Percentiles rank a stretch among this genome's conserved stretches.
phyloP scores from a whole-genome alignment of 306 rosid species.

The Chamaecrista fasciculata region DNA sequence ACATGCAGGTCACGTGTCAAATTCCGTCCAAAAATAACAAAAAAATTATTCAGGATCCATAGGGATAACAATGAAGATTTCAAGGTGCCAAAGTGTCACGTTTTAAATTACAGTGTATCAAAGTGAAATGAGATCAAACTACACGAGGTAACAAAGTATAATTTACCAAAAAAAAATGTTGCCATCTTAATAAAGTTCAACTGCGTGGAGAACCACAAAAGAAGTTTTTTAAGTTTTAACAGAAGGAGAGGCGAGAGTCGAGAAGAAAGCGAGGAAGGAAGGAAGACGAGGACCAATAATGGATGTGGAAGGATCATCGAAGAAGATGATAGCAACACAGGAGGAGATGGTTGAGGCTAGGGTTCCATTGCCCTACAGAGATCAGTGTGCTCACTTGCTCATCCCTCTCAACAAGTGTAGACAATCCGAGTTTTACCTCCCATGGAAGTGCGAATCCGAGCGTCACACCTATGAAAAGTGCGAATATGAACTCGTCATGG shows the following conservation, averaged over 20 bases:
- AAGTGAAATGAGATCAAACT: no score
- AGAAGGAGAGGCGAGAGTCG: background rate
- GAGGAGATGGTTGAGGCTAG: constrained; percentile 84
- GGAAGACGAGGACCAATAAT: constrained; percentile 16
- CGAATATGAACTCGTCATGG: constrained; percentile 93
- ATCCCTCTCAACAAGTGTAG: constrained; percentile 97
- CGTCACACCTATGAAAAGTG: constrained; percentile 93
- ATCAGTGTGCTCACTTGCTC: constrained; percentile 87
- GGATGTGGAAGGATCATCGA: constrained; percentile 79
- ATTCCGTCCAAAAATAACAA: no score
- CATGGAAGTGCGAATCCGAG: constrained; percentile 86
- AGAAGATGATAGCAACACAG: constrained; percentile 97
- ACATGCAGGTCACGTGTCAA: no score
- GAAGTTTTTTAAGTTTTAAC: no score
- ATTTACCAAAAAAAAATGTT: no score
- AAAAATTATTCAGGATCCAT: no score
- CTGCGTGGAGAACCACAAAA: no score
- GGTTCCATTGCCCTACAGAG: constrained; percentile 82
- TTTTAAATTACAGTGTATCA: no score
- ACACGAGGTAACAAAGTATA: no score
- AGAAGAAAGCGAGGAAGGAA: background rate
- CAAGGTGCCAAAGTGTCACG: no score
- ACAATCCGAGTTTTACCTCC: constrained; percentile 77
- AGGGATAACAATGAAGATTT: no score
- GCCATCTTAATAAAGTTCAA: no score